A percentile compares a stretch with the other conserved stretches of the same genome.
These are phyloP conservation scores for Eucalyptus brandiana DNA, from an alignment of 345 rosid species.

Conservation along the genomic window DNA sequence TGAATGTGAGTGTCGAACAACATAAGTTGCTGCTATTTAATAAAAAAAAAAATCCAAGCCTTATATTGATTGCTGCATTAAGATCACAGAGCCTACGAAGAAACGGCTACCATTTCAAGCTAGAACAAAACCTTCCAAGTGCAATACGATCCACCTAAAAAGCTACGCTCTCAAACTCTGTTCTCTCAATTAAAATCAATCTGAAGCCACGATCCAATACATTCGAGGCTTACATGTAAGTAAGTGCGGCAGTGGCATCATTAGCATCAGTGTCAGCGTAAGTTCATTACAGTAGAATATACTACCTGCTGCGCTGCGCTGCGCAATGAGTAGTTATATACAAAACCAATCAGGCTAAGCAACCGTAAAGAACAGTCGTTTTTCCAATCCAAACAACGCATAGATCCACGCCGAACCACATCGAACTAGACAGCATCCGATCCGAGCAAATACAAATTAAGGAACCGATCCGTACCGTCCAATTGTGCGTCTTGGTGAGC, in stretches of 20 bases:
- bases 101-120: not conserved
- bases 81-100: not conserved
- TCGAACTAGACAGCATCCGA: not conserved
- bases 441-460: not conserved
- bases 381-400: not conserved
- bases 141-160: not conserved
- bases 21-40: not conserved
- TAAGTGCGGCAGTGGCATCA: not conserved
- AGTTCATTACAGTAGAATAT: not conserved
- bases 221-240: not conserved
- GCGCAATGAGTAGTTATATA: not conserved
- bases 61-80: not conserved
- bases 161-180: not conserved
- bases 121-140: not conserved
- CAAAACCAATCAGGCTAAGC: not conserved
- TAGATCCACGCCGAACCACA: not conserved
- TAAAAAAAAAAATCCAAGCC: not conserved
- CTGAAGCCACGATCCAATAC: not conserved
- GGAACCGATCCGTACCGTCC: conserved; percentile 44
- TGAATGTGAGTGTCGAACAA: not conserved
- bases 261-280: not conserved
- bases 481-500: conserved; percentile 73
- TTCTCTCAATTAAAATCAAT: not conserved
- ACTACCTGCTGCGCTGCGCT: not conserved
- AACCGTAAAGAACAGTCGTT: not conserved